Base-by-base conservation (phyloP, 345 rosid genomes). In the Eucalyptus microcorys region DNA sequence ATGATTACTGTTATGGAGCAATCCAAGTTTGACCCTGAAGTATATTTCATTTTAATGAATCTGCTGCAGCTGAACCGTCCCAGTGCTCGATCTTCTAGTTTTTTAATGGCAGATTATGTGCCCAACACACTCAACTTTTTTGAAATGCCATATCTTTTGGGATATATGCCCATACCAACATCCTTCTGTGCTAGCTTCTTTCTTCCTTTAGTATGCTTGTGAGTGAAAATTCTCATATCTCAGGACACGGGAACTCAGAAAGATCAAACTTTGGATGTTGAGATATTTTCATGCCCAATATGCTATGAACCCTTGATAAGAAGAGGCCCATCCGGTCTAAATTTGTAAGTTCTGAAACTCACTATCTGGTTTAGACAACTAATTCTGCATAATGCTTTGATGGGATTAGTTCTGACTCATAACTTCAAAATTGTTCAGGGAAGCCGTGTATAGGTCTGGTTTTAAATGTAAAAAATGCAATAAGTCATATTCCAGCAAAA, bases 311-410 rank as follows among this genome's bases (percentile, higher is more conserved):
- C 98, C 37, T 94, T 96, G 64, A 87, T 94, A 90, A 95, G 98
- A 91, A 96, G 95, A 94, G 99, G 99, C 21, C 99, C 98, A 88
- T 88, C 97, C 53, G 99, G 99, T 94, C 91, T 96, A 30, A 96
- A 95, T 92, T 91, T 95, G 99, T 98, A 94, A 91, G 98, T 95
- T 87, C 53, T 10, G 83, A 43, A 76, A 76, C 83, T 21, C 83
- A 22, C 64, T 48, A 83, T 48, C 45, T 83, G 30, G n/a, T 30
- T 76, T 40, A 76, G n/a, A 6, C 53, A 84, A 52, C 52, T 49
- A 55, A n/a, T 64, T 71, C 40, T 7, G 40, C 52, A 13, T 15
- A 37, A 59, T 45, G 53, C 30, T 90, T 87, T 84, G 42, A 48
- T 53, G 49, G 53, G 30, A 55, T 86, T 71, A 50, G 30, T 81